Evolutionary conservation across 768 basidiomycete species (phyloP).

Genomic region (Boletus coccyginus): DNA sequence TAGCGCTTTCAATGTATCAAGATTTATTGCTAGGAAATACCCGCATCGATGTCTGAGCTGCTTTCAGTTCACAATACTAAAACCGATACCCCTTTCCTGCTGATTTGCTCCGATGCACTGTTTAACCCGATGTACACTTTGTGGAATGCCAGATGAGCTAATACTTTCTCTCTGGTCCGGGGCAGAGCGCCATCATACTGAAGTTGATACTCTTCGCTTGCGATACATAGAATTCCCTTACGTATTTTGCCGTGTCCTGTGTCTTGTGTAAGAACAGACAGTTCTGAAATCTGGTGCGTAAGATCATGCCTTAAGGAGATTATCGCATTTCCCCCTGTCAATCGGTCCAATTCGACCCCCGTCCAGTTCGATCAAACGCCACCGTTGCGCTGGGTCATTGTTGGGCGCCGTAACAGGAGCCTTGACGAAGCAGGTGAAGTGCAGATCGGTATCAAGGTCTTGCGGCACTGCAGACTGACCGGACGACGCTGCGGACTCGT

Average conservation of each 20-base stretch:
- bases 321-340: slow-evolving; percentile 64
- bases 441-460: slow-evolving; percentile 69
- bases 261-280: background rate
- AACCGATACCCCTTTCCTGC: background rate
- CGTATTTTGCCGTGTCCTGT: slow-evolving; percentile 46
- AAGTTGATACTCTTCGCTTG: slow-evolving; percentile 40
- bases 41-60: slow-evolving; percentile 30
- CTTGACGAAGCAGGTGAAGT: slow-evolving; percentile 75
- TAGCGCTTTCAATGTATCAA: slow-evolving; percentile 29
- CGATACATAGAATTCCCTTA: slow-evolving; percentile 42
- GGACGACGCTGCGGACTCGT: slow-evolving; percentile 60
- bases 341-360: slow-evolving; percentile 76
- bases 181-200: slow-evolving; percentile 48
- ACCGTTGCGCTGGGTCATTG: slow-evolving; percentile 22
- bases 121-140: slow-evolving; percentile 2
- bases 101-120: background rate
- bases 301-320: slow-evolving; percentile 53
- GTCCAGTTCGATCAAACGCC: slow-evolving; percentile 79
- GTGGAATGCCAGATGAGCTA: slow-evolving; percentile 8
- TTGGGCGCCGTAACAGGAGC: slow-evolving; percentile 45
- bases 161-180: slow-evolving; percentile 16
- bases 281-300: background rate
- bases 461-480: slow-evolving; percentile 70
- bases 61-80: slow-evolving; percentile 16
- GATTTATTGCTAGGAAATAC: slow-evolving; percentile 33